Percentiles rank a stretch among this genome's conserved stretches.
phyloP scores from a whole-genome alignment of 73 alveolate species.

The Paramecium caudatum region DNA sequence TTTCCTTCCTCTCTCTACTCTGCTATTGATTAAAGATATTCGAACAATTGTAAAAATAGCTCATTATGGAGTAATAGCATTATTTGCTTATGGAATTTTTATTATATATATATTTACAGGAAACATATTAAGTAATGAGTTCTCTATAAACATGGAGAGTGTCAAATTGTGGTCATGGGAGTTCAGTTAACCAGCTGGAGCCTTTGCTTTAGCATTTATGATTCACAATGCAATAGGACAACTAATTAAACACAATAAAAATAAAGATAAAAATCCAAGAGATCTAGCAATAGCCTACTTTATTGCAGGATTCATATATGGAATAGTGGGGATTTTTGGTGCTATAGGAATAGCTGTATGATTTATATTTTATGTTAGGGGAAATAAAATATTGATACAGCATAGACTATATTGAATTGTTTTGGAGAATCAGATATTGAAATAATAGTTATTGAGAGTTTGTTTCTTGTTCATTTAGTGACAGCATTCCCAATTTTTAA shows the following conservation, averaged over 20 bases:
- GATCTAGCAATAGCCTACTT: conserved; percentile 68
- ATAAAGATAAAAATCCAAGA: conserved; percentile 67
- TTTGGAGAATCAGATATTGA: conserved; percentile 35
- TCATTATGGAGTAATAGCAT: conserved; percentile 75
- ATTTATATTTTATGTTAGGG: not conserved
- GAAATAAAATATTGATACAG: not conserved
- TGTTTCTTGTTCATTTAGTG: conserved; percentile 64
- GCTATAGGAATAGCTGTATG: conserved; percentile 64
- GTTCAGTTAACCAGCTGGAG: conserved; percentile 69
- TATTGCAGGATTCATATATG: conserved; percentile 69
- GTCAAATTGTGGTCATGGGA: conserved; percentile 56
- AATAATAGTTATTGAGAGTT: conserved; percentile 47
- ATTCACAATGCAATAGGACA: conserved; percentile 75
- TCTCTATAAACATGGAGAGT: not conserved
- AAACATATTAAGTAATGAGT: conserved; percentile 17
- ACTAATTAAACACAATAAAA: conserved; percentile 62
- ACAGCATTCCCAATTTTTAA: conserved; percentile 75
- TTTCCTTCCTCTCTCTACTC: conserved; percentile 62
- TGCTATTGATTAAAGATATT: conserved; percentile 67
- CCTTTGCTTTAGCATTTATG: conserved; percentile 76
- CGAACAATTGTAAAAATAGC: conserved; percentile 70
- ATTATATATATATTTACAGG: conserved; percentile 56
- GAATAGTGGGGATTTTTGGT: conserved; percentile 69
- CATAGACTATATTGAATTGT: conserved; percentile 49
- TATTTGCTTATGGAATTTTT: conserved; percentile 60